These are phyloP conservation scores for Pestalotiopsis sp. DNA, from an alignment of 2,329 filamentous ascomycete genomes.

Conservation along the genomic window DNA sequence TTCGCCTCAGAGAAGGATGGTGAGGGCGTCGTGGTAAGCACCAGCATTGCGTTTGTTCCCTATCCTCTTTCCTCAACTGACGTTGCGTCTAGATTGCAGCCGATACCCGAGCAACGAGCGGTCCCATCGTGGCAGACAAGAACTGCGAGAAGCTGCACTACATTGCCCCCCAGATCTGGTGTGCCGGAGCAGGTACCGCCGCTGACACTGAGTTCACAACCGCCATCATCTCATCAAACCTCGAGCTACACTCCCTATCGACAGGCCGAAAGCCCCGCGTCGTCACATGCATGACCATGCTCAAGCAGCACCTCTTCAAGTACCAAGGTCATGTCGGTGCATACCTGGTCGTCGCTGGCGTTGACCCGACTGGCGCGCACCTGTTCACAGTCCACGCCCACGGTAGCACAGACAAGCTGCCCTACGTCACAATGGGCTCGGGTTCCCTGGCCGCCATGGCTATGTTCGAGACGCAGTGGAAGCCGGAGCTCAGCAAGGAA, in stretches of 20 bases:
- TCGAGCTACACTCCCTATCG: slow-evolving; percentile 94
- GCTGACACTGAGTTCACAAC: slow-evolving; percentile 99
- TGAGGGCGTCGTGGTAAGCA: slow-evolving; percentile 40
- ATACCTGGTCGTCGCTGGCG: slow-evolving; percentile 94
- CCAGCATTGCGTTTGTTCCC: not conserved
- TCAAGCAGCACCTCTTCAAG: slow-evolving; percentile 98
- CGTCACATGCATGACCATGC: slow-evolving; percentile 98
- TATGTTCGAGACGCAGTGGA: slow-evolving; percentile 97
- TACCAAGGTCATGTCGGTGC: slow-evolving; percentile 98
- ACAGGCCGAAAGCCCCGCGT: slow-evolving; percentile 96
- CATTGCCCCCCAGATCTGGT: slow-evolving; percentile 99
- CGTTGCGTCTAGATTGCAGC: slow-evolving; percentile 76
- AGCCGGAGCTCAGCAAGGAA: slow-evolving; percentile 69
- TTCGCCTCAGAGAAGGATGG: slow-evolving; percentile 93
- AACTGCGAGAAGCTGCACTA: slow-evolving; percentile 99
- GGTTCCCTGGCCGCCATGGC: slow-evolving; percentile 96
- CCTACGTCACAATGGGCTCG: slow-evolving; percentile 98
- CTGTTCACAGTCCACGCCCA: slow-evolving; percentile 99
- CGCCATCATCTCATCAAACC: slow-evolving; percentile 95
- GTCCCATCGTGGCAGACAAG: slow-evolving; percentile 99
- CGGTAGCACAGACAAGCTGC: slow-evolving; percentile 96
- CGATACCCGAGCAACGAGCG: slow-evolving; percentile 95
- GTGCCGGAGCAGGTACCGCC: slow-evolving; percentile 94
- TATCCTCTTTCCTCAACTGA: not conserved
- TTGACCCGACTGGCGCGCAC: slow-evolving; percentile 91